These are phyloP conservation scores for Podospora didyma DNA, from an alignment of 495 filamentous ascomycete genomes.

Conservation along the genomic window DNA sequence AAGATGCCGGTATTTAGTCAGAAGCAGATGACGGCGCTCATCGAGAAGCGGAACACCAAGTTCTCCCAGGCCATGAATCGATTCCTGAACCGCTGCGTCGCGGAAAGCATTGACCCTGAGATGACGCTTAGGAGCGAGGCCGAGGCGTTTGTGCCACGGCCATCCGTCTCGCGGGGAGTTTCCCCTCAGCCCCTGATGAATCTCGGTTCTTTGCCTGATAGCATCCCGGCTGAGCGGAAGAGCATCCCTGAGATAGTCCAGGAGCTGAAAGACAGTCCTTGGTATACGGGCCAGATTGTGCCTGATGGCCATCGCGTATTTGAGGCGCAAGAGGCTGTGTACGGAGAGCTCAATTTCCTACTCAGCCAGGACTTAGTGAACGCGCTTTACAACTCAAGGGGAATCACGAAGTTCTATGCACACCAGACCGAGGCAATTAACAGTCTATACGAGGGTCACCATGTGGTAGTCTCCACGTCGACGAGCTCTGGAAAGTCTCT, in stretches of 20 bases:
- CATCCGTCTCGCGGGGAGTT: conserved; percentile 17
- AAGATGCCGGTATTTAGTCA: conserved; percentile 94
- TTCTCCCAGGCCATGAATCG: conserved; percentile 73
- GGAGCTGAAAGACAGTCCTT: conserved; percentile 75
- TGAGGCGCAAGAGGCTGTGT: conserved; percentile 77
- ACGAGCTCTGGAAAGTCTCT: conserved; percentile 95
- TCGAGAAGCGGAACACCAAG: conserved; percentile 87
- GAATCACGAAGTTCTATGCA: conserved; percentile 83
- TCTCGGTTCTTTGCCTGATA: conserved; percentile 48
- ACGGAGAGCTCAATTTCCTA: conserved; percentile 80
- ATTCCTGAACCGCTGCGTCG: conserved; percentile 72
- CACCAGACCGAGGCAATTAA: conserved; percentile 97
- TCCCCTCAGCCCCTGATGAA: conserved; percentile 24
- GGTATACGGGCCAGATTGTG: conserved; percentile 92
- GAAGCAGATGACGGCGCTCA: conserved; percentile 83
- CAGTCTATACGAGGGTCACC: conserved; percentile 70
- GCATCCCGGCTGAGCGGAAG: conserved; percentile 80
- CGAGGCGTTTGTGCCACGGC: conserved; percentile 44
- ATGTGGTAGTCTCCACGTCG: conserved; percentile 92
- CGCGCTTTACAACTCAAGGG: conserved; percentile 83
- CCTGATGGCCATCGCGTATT: conserved; percentile 92
- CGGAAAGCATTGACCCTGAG: conserved; percentile 63
- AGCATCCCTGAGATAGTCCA: conserved; percentile 78
- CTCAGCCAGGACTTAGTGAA: conserved; percentile 91
- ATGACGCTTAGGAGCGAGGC: conserved; percentile 54